Conservation (phyloP, 1,284 basidiomycete genomes). For the Earliella scabrosa region DNA sequence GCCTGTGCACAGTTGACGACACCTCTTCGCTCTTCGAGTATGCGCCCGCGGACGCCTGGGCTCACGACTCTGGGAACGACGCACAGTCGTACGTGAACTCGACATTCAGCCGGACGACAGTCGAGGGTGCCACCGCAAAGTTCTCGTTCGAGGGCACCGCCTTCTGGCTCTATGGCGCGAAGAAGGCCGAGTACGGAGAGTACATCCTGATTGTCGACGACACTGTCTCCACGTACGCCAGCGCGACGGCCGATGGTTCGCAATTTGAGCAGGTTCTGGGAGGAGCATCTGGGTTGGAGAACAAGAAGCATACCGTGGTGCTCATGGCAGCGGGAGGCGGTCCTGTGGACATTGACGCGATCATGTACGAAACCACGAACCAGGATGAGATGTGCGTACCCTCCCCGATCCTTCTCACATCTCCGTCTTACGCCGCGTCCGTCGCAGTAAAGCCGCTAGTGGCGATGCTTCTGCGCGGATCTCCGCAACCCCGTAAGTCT, state of each 20-base stretch:
- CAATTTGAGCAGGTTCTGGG: slow-evolving; percentile 47
- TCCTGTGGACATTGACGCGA: slow-evolving; percentile 52
- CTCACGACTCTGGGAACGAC: slow-evolving; percentile 19
- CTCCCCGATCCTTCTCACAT: not conserved
- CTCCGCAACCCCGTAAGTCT: slow-evolving; percentile 14
- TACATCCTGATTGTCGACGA: slow-evolving; percentile 54
- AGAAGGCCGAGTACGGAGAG: slow-evolving; percentile 49
- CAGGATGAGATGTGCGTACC: slow-evolving; percentile 42
- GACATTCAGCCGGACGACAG: slow-evolving; percentile 30
- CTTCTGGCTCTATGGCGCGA: slow-evolving; percentile 53
- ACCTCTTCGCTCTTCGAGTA: slow-evolving; percentile 37
- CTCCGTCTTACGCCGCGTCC: not conserved
- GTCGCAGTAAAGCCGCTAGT: not conserved
- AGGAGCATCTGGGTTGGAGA: slow-evolving; percentile 41
- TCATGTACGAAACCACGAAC: slow-evolving; percentile 46
- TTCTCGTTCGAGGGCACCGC: slow-evolving; percentile 50
- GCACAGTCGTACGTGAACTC: slow-evolving; percentile 25
- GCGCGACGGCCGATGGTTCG: slow-evolving; percentile 35
- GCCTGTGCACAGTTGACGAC: slow-evolving; percentile 33
- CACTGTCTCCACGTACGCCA: slow-evolving; percentile 38
- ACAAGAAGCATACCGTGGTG: slow-evolving; percentile 46
- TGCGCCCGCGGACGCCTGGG: slow-evolving; percentile 34
- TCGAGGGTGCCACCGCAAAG: slow-evolving; percentile 30
- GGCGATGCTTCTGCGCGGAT: not conserved
- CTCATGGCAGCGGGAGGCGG: slow-evolving; percentile 47